Conservation (phyloP, 2,329 filamentous ascomycete genomes). For the Ceratocystis cubensis region DNA sequence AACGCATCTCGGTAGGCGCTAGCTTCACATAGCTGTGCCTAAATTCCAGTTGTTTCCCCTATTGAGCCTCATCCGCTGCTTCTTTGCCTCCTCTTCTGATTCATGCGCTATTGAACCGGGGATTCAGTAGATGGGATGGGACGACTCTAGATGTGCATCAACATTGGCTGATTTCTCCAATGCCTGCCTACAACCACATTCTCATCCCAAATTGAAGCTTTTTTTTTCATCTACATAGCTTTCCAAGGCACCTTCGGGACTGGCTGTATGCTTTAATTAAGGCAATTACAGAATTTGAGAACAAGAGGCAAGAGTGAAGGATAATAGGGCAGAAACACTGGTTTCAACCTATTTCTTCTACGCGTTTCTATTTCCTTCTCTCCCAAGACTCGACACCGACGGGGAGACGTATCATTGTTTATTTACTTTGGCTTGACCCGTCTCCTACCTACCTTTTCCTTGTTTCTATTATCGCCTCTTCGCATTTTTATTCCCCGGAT, state of each 20-base stretch:
- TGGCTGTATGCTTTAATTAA: no score
- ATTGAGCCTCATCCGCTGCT: background rate
- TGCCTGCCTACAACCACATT: background rate
- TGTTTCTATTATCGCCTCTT: background rate
- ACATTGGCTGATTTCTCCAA: background rate
- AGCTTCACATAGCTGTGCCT: background rate
- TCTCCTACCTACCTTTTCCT: no score
- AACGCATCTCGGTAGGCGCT: background rate
- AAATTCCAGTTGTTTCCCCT: background rate
- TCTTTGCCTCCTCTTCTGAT: background rate
- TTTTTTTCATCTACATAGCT: background rate
- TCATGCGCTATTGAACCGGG: background rate
- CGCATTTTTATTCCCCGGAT: background rate
- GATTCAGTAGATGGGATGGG: background rate
- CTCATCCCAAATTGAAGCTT: background rate
- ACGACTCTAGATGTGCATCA: background rate
- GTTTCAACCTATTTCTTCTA: background rate
- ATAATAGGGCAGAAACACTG: background rate
- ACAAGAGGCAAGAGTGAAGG: background rate
- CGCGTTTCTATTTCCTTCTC: background rate
- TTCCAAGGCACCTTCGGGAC: no score
- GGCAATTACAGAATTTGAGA: background rate
- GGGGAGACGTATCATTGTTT: background rate
- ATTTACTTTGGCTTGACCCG: background rate
- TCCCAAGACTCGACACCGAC: background rate